A percentile compares a stretch with the other conserved stretches of the same genome.
phyloP scores from a whole-genome alignment of 2,329 filamentous ascomycete species.

The Alternaria sp. region DNA sequence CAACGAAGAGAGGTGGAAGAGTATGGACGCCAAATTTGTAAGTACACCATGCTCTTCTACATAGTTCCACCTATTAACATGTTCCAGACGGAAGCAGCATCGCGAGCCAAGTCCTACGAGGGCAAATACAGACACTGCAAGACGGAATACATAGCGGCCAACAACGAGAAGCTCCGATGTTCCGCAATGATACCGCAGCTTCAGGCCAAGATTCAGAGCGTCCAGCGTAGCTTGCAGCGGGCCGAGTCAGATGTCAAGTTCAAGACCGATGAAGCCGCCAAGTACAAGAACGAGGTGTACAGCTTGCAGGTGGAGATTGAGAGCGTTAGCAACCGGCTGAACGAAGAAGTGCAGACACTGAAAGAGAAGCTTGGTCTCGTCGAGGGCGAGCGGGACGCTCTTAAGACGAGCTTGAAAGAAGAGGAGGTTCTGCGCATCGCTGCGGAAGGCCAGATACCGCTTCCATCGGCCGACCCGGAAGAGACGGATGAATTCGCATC shows the following conservation, averaged over 20 bases:
- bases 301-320: slow-evolving; percentile 58
- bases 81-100: slow-evolving; percentile 29
- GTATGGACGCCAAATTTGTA: slow-evolving; percentile 35
- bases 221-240: slow-evolving; percentile 35
- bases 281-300: slow-evolving; percentile 53
- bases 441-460: slow-evolving; percentile 71
- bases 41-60: slow-evolving; percentile 1
- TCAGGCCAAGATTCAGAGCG: slow-evolving; percentile 37
- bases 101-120: slow-evolving; percentile 31
- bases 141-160: slow-evolving; percentile 30
- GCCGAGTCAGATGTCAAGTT: slow-evolving; percentile 40
- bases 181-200: slow-evolving; percentile 33
- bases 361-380: slow-evolving; percentile 68
- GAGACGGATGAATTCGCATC: slow-evolving; percentile 69
- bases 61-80: background rate
- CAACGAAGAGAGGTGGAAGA: slow-evolving; percentile 39
- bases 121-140: slow-evolving; percentile 36
- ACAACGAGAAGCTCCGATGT: slow-evolving; percentile 32
- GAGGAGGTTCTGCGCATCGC: slow-evolving; percentile 76
- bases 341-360: slow-evolving; percentile 69
- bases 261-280: slow-evolving; percentile 41
- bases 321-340: slow-evolving; percentile 68
- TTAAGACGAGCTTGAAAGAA: slow-evolving; percentile 74
- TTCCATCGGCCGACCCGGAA: slow-evolving; percentile 61
- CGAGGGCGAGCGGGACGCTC: slow-evolving; percentile 76